Conservation (phyloP, 2,329 filamentous ascomycete species). For the Pestalotiopsis sp. region DNA sequence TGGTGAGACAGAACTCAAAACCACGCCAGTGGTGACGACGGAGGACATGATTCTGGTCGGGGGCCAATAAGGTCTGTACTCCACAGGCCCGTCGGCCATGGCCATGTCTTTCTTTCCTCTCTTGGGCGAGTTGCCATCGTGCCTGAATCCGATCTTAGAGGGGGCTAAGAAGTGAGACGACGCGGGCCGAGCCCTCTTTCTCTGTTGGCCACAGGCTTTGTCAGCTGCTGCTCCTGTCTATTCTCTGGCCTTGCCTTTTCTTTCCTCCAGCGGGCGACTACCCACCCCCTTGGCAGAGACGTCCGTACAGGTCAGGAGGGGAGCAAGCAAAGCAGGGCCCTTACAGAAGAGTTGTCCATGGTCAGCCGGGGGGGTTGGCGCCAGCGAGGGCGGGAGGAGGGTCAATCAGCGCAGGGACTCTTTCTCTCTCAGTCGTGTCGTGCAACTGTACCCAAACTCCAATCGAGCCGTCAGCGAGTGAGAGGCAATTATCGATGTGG, state of each 20-base stretch:
- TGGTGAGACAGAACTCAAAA: background rate
- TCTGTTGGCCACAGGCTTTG: background rate
- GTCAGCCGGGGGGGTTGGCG: background rate
- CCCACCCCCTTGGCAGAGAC: background rate
- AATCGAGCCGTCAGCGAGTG: slow-evolving; percentile 4
- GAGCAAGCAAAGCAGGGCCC: background rate
- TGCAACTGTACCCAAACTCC: background rate
- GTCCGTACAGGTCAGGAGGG: background rate
- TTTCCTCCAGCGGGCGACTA: background rate
- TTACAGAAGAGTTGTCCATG: slow-evolving; percentile 7
- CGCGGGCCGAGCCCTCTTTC: slow-evolving; percentile 10
- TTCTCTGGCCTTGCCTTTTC: background rate
- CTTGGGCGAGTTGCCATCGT: background rate
- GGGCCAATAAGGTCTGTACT: background rate
- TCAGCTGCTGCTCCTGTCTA: background rate
- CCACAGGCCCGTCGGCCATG: background rate
- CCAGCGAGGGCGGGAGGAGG: background rate
- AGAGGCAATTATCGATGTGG: slow-evolving; percentile 2
- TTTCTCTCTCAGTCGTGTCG: background rate
- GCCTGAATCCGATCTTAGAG: background rate
- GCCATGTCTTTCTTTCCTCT: background rate
- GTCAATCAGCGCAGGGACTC: background rate
- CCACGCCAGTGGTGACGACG: background rate
- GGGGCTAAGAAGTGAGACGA: slow-evolving; percentile 2
- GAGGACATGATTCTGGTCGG: background rate